Evolutionary conservation across 1,284 basidiomycete genomes (phyloP), one percentile per base, ranked within the genome.

Genomic region (Ceratobasidium papillatum): DNA sequence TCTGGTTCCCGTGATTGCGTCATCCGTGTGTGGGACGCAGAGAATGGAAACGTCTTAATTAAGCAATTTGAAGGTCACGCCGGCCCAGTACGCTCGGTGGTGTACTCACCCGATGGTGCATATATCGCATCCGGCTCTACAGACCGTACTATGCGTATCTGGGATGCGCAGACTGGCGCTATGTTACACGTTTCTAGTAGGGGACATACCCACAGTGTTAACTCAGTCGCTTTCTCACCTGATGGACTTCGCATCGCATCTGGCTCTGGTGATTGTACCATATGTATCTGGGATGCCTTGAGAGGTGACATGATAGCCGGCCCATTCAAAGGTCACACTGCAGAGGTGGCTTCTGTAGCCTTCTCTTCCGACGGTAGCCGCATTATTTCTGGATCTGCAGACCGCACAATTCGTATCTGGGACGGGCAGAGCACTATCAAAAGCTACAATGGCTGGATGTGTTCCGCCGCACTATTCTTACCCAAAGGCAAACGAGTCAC

Each of bases 341-440:
- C 17, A 7, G 7, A 7, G 49, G 49, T 54, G 36, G 5, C n/a
- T 30, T 66, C 64, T 27, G 51, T 68, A 17, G 32, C 65, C 9
- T 69, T 54, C n/a, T 75, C 74, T 17, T 49, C 64, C 34, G 66
- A 72, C 47, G 56, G 56, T 22, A 32, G 25, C 0, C 34, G 32
- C 22, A 51, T 72, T 32, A 65, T 43, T 14, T 72, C 74, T 22
- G 66, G 74, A n/a, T 62, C 51, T 19, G 54, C 22, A 9, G 66
- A 72, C 41, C n/a, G 43, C n/a, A 75, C 74, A 5, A 63, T 72
- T n/a, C 56, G 68, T 27, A n/a, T 75, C 25, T 75, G 74, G 74
- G 56, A 72, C 45, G 30, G 36, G n/a, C 41, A 43, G 47, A 71
- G 65, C 17, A 25, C 49, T 14, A 8, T 8, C 8, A 3, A 41